Evolutionary conservation across 805 yeast species (phyloP), one percentile per base, ranked within the genome.

Genomic region (Sungouiozyma ichnusensis): DNA sequence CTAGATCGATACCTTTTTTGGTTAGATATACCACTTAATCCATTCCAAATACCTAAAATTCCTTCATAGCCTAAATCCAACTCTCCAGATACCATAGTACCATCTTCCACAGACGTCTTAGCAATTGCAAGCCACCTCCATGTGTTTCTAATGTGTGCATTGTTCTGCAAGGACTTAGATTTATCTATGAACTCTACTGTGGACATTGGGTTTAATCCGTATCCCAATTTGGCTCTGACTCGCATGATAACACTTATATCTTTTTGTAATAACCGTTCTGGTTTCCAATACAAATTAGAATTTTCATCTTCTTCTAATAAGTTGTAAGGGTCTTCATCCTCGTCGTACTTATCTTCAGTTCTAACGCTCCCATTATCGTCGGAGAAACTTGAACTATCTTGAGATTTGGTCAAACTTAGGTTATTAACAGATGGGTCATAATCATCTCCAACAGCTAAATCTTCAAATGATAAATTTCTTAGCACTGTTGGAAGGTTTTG

Each of bases 81-180:
- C 15, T 75, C 79, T 18, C 77, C 78, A 4, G 81, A 71, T 2
- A 75, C 66, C 82, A 85, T 81, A 1, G 80, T 66, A 0, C 85
- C 81, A 39, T 78, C 74, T 16, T 71, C 72, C 3, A 77, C 77
- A 1, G 84, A 71, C 35, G 74, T 76, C 41, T 76, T 72, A 0
- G 94, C 85, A 39, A 84, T 74, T 1, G 77, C 74, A 27, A 90
- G 64, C 97, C 97, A 90, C 55, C 81, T 79, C 97, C 97, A 90
- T 0, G 94, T 81, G 51, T 85, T 81, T 46, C 81, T 67, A 39
- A 81, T 64, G 47, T 76, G 82, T n/a, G 66, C 64, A 40, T 67
- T 68, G 42, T 62, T 72, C 37, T 78, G 76, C 18, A 77, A 58
- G 2, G 69, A 64, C 42, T 68, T 71, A 29, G 77, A 57, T 20